Conservation (phyloP, 1,284 basidiomycete species). For the Cryptococcus jaspeensis region DNA sequence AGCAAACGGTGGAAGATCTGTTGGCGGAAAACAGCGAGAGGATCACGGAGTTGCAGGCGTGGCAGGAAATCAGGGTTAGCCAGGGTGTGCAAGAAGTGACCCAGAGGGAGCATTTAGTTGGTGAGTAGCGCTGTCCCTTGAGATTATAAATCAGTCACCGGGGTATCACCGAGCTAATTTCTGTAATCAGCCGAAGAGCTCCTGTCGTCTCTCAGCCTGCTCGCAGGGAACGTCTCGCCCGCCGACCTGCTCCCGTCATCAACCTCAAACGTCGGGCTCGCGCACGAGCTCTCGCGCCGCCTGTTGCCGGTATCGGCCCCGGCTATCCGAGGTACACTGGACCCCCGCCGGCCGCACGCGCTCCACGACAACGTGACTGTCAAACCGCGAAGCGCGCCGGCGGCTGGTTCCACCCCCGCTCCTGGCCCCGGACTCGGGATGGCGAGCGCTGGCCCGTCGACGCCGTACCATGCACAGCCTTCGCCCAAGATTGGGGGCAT, state of each 20-base stretch:
- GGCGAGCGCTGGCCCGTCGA: conserved; percentile 1
- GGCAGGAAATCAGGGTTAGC: conserved; percentile 37
- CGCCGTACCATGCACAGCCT: conserved; percentile 8
- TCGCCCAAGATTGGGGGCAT: conserved; percentile 8
- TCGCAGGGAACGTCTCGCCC: conserved; percentile 22
- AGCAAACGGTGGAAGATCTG: conserved; percentile 25
- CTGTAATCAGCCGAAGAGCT: conserved; percentile 31
- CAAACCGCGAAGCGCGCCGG: conserved; percentile 10
- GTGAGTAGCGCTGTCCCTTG: conserved; percentile 21
- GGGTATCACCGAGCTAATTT: conserved; percentile 4
- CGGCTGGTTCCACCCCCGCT: too few relatives aligned
- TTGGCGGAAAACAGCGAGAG: conserved; percentile 32
- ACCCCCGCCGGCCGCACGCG: conserved; percentile 40
- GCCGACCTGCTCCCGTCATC: conserved; percentile 14
- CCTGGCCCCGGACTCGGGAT: too few relatives aligned
- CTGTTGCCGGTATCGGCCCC: conserved; percentile 27
- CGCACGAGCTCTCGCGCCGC: conserved; percentile 32
- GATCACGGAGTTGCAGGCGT: conserved; percentile 39
- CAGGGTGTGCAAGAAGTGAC: conserved; percentile 23
- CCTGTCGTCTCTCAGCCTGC: conserved; percentile 26
- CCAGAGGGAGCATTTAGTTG: conserved; percentile 35
- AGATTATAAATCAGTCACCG: not conserved
- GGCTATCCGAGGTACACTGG: conserved; percentile 40
- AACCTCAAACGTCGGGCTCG: conserved; percentile 22
- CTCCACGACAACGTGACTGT: conserved; percentile 41